phyloP scores from a whole-genome alignment of 2,329 filamentous ascomycete species.

The Penicillium sp. region DNA sequence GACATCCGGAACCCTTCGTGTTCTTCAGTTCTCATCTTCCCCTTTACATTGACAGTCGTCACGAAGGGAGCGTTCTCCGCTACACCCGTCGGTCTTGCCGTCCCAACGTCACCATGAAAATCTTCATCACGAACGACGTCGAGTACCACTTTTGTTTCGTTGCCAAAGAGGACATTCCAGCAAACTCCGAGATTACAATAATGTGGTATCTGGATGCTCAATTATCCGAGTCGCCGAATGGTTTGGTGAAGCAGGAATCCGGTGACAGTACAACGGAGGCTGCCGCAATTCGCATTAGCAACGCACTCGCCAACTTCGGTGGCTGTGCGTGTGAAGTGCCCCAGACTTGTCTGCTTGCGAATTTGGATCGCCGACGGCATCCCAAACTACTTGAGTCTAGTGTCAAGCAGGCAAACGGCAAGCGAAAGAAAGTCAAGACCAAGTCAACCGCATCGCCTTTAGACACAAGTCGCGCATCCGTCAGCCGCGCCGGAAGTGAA shows the following conservation, averaged over 20 bases:
- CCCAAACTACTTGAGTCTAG: conserved; percentile 30
- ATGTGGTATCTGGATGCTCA: conserved; percentile 46
- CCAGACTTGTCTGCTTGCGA: conserved; percentile 39
- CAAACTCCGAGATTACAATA: conserved; percentile 48
- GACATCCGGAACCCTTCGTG: conserved; percentile 62
- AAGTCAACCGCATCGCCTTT: conserved; percentile 50
- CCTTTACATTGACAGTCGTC: conserved; percentile 85
- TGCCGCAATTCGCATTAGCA: conserved; percentile 44
- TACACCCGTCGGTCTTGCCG: conserved; percentile 90
- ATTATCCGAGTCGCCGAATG: conserved; percentile 35
- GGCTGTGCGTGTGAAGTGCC: conserved; percentile 45
- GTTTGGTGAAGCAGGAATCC: conserved; percentile 40
- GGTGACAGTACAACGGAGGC: conserved; percentile 39
- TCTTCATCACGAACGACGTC: conserved; percentile 69
- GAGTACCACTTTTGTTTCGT: conserved; percentile 93
- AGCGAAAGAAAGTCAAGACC: conserved; percentile 46
- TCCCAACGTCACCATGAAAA: conserved; percentile 83
- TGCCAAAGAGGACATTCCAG: conserved; percentile 67
- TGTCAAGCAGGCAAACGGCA: conserved; percentile 42
- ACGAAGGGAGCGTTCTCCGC: conserved; percentile 77
- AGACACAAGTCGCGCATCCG: conserved; percentile 50
- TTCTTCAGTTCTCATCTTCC: conserved; percentile 85
- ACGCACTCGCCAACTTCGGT: conserved; percentile 47
- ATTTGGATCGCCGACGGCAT: conserved; percentile 41
- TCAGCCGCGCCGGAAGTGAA: conserved; percentile 58